These are phyloP conservation scores for Macadamia integrifolia DNA, from an alignment of 164 flowering plant genomes.

Conservation along the genomic window DNA sequence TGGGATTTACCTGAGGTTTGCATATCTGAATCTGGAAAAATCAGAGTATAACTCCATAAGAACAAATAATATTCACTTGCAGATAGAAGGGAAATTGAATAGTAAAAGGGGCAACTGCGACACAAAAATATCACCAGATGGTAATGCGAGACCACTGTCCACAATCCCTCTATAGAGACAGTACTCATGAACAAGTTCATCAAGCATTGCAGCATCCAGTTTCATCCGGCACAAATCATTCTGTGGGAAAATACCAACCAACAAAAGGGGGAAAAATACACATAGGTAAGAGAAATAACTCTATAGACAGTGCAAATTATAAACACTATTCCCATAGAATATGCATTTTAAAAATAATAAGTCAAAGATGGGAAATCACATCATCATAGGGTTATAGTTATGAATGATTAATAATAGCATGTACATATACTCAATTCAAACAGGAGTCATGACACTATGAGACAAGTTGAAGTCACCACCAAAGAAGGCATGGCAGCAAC, in stretches of 20 bases:
- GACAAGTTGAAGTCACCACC: too few species aligned
- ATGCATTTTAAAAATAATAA: not conserved
- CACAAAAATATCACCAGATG: slow-evolving; percentile 26
- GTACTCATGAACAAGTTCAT: slow-evolving; percentile 90
- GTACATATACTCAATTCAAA: too few species aligned
- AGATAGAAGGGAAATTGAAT: not conserved
- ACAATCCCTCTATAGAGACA: slow-evolving; percentile 95
- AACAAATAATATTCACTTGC: not conserved
- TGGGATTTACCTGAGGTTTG: slow-evolving; percentile 21
- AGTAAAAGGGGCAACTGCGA: not conserved
- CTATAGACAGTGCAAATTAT: not conserved
- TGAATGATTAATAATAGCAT: not conserved
- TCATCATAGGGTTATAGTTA: not conserved
- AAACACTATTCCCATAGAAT: not conserved
- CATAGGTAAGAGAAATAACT: not conserved
- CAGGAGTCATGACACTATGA: too few species aligned
- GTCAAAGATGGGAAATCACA: not conserved
- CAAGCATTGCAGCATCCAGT: slow-evolving; percentile 68
- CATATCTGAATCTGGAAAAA: slow-evolving; percentile 23
- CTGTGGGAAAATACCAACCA: slow-evolving; percentile 35
- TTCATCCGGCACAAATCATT: slow-evolving; percentile 86
- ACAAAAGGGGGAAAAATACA: not conserved
- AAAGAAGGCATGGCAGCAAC: too few species aligned
- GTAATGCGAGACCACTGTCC: slow-evolving; percentile 36
- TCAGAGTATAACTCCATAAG: slow-evolving; percentile 2